Conservation (phyloP, 2,329 filamentous ascomycete genomes). For the Neophaeococcomyces mojaviensis region DNA sequence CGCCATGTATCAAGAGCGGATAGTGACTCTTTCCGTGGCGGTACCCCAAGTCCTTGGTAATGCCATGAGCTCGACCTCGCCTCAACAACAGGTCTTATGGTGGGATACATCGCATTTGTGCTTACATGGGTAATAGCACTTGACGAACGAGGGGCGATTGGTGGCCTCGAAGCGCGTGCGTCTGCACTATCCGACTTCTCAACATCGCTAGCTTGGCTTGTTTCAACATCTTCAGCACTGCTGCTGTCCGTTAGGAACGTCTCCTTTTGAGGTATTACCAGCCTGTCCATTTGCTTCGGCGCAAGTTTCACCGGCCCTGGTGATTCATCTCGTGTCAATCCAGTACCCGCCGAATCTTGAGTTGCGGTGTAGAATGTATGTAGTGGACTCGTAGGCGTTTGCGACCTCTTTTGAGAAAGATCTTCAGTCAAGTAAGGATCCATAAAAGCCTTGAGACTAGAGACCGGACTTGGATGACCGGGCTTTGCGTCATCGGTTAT, state of each 20-base stretch:
- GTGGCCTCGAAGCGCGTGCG: too few relatives aligned
- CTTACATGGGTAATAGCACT: background rate
- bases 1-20: background rate
- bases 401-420: slow-evolving; percentile 15
- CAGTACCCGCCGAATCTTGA: slow-evolving; percentile 12
- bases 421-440: slow-evolving; percentile 62
- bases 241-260: slow-evolving; percentile 30
- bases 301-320: background rate
- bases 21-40: background rate
- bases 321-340: slow-evolving; percentile 1
- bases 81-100: slow-evolving; percentile 5
- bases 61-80: slow-evolving; percentile 8
- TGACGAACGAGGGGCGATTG: too few relatives aligned
- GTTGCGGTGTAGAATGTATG: slow-evolving; percentile 18
- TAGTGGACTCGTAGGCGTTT: slow-evolving; percentile 18
- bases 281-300: background rate
- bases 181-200: background rate
- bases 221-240: slow-evolving; percentile 27
- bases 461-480: slow-evolving; percentile 55
- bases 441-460: slow-evolving; percentile 80
- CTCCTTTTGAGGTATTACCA: slow-evolving; percentile 20
- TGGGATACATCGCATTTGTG: background rate
- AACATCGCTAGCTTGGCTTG: background rate
- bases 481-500: slow-evolving; percentile 29
- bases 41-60: slow-evolving; percentile 2